Conservation (phyloP, 805 yeast species). For the Sugiyamaella smithiae region DNA sequence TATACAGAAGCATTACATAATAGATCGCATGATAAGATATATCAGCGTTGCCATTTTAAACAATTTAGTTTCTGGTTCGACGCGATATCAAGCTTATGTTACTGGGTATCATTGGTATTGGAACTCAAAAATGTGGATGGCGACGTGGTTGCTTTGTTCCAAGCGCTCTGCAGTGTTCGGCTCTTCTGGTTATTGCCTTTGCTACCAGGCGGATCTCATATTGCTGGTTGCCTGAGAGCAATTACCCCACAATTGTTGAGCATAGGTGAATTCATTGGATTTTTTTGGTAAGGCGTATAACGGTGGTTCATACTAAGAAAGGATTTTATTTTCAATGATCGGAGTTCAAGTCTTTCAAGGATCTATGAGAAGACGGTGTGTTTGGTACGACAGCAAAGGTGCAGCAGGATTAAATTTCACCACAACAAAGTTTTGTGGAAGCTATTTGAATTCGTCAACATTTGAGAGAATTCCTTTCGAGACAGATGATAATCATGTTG, state of each 20-base stretch:
- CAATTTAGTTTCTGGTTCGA: too few relatives aligned
- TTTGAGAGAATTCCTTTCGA: too few relatives aligned
- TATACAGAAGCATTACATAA: too few relatives aligned
- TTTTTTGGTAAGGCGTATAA: constrained; percentile 54
- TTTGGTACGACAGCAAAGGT: constrained; percentile 76
- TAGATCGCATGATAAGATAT: too few relatives aligned
- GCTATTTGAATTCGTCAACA: constrained; percentile 52
- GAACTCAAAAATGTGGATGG: constrained; percentile 50
- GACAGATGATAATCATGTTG: too few relatives aligned
- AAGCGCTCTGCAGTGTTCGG: constrained; percentile 69
- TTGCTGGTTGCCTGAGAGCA: constrained; percentile 61
- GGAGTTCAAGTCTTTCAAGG: constrained; percentile 89
- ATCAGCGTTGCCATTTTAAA: too few relatives aligned
- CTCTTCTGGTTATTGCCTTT: constrained; percentile 66
- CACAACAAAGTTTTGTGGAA: constrained; percentile 75
- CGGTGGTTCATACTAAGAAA: neutral
- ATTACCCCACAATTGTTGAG: constrained; percentile 75
- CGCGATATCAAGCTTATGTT: constrained; percentile 36
- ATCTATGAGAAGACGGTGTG: constrained; percentile 78
- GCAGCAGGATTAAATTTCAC: constrained; percentile 54
- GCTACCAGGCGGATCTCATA: constrained; percentile 69
- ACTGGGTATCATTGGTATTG: constrained; percentile 69
- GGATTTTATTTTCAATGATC: constrained; percentile 70
- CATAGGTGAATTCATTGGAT: constrained; percentile 66
- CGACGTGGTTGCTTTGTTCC: constrained; percentile 56